Evolutionary conservation across 1,284 basidiomycete species (phyloP), one percentile per base, ranked within the genome.

Genomic region (Mycosarcoma mackinlayi): DNA sequence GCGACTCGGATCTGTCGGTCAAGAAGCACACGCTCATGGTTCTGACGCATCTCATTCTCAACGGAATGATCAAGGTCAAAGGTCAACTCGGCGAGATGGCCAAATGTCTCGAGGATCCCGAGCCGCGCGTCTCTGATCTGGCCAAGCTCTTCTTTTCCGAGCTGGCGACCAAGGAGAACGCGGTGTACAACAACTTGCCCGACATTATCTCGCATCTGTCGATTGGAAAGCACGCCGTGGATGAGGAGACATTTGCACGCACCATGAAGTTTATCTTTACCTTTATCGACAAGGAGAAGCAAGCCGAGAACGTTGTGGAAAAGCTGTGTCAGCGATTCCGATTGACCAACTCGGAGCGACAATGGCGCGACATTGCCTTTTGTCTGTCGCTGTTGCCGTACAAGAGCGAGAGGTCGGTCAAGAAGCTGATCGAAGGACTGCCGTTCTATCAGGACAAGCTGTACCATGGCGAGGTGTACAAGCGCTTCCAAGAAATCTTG

Each of bases 21-120:
- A 98, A 98, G 89, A 98, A 98, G 86, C 97, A 98, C 84, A 97
- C 95, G 39, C 87, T 98, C 46, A 98, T 98, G 95, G 95, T 98
- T 44, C 86, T 98, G 60, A 98, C 95, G 4, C 94, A 98, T 84
- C 85, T 98, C 66, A 98, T 98, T 80, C 84, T 98, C 66, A 98
- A 98, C 80, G 95, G 95, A 1, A 98, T 98, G 95, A 93, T 97
- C 86, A 98, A 98, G 84, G 95, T 98, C 80, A 98, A 98, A 84
- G 96, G 96, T 1, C 95, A 98, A 83, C 86, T 98, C 4, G 95
- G 96, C 30, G 96, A 98, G 86, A 97, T 99, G 94, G 96, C 95
- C 30, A 99, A 98, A 84, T 98, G 95, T 79, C 85, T 98, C 19
- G 93, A 98, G 83, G 94, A 98, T 84, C 86, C 88, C n/a, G 95